Conservation (phyloP, 306 rosid genomes). For the Rubus idaeus region DNA sequence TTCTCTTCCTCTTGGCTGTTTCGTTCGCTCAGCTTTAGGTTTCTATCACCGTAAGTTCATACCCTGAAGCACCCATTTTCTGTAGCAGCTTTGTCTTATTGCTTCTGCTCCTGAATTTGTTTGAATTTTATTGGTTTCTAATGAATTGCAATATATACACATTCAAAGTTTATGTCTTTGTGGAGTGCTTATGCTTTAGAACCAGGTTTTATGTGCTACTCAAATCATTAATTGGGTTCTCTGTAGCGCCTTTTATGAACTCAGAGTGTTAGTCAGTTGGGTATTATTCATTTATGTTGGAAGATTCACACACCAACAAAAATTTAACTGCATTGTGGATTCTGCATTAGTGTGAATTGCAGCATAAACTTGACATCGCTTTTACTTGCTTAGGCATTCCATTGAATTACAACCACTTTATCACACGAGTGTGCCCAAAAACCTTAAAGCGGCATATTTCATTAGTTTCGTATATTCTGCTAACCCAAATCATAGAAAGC, state of each 20-base stretch:
- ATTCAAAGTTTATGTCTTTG: neutral
- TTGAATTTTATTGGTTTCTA: conserved; percentile 22
- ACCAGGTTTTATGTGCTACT: neutral
- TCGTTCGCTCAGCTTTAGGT: conserved; percentile 39
- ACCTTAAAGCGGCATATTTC: neutral
- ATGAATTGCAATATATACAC: neutral
- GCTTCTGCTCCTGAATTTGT: conserved; percentile 10
- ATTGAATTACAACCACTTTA: neutral
- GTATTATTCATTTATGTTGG: neutral
- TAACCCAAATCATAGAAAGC: no score
- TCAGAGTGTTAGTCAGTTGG: neutral
- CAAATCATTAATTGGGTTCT: neutral
- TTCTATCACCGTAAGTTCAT: conserved; percentile 45
- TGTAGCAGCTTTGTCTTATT: neutral
- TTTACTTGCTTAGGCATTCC: neutral
- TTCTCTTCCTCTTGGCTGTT: conserved; percentile 29
- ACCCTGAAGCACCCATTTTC: neutral
- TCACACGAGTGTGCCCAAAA: neutral
- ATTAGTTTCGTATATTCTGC: neutral
- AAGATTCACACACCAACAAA: no score
- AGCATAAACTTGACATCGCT: neutral
- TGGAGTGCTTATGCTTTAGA: neutral
- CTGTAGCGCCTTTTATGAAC: neutral
- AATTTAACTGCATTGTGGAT: neutral
- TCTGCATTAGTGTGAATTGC: neutral